Percentiles rank a stretch among this genome's conserved stretches.
These are phyloP conservation scores for Hansenula anomala DNA, from an alignment of 1,139 yeast species.

Conservation along the genomic window DNA sequence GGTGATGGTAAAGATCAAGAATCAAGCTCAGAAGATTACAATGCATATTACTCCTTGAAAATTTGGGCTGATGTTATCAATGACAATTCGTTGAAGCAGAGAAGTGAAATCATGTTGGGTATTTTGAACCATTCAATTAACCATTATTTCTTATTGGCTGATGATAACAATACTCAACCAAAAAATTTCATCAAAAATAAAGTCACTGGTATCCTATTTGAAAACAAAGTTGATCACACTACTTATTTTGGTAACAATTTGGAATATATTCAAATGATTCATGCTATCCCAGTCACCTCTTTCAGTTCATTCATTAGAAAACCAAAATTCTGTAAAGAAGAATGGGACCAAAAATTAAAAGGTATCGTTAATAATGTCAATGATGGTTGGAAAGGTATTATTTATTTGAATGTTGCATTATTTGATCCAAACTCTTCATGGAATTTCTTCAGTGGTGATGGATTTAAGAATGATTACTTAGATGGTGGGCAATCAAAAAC, in stretches of 20 bases:
- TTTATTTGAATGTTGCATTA: slow-evolving; percentile 74
- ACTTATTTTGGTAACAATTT: slow-evolving; percentile 76
- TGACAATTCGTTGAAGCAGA: slow-evolving; percentile 44
- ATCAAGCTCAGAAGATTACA: slow-evolving; percentile 72
- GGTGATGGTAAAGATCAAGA: slow-evolving; percentile 83
- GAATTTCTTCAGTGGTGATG: slow-evolving; percentile 53
- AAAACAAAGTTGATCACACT: slow-evolving; percentile 87
- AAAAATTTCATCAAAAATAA: slow-evolving; percentile 51
- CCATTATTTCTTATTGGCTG: slow-evolving; percentile 51
- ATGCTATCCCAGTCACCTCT: slow-evolving; percentile 89
- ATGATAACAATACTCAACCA: slow-evolving; percentile 49
- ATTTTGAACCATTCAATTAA: slow-evolving; percentile 55
- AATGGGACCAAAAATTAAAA: slow-evolving; percentile 60
- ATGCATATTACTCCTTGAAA: slow-evolving; percentile 66
- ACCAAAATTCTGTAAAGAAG: slow-evolving; percentile 67
- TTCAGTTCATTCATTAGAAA: slow-evolving; percentile 72
- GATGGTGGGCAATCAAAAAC: slow-evolving; percentile 90
- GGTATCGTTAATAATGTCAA: slow-evolving; percentile 48
- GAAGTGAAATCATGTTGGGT: slow-evolving; percentile 61
- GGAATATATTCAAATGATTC: slow-evolving; percentile 93
- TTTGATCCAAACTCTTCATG: slow-evolving; percentile 65
- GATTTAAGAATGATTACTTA: slow-evolving; percentile 49
- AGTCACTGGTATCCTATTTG: slow-evolving; percentile 75
- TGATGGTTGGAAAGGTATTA: slow-evolving; percentile 87
- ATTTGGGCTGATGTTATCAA: slow-evolving; percentile 62